Conservation (phyloP, 1,284 basidiomycete genomes). For the Malassezia japonica region DNA sequence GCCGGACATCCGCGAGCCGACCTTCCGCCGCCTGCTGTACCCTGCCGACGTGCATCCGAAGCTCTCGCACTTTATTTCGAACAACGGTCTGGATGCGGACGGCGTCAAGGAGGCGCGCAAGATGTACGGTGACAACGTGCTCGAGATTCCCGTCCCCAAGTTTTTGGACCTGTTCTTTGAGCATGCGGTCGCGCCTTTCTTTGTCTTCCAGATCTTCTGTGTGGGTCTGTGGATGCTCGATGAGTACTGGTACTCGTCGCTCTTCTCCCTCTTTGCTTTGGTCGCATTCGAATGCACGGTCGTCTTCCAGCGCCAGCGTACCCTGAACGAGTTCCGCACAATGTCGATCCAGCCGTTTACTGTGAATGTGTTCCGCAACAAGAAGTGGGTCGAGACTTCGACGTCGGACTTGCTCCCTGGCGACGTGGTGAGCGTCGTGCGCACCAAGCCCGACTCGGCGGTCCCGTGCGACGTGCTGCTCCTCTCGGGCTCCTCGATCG, state of each 20-base stretch:
- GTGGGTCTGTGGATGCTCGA: constrained; percentile 48
- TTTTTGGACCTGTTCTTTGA: constrained; percentile 46
- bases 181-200: constrained; percentile 48
- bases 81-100: constrained; percentile 51
- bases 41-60: constrained; percentile 68
- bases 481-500: constrained; percentile 36
- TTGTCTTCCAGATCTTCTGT: constrained; percentile 48
- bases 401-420: constrained; percentile 42
- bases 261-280: constrained; percentile 47
- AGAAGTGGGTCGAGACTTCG: constrained; percentile 34
- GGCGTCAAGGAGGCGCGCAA: constrained; percentile 31
- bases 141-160: constrained; percentile 43
- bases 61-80: constrained; percentile 61
- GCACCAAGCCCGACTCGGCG: constrained; percentile 46
- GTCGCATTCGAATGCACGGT: constrained; percentile 47
- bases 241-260: constrained; percentile 47
- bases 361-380: constrained; percentile 39
- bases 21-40: constrained; percentile 77
- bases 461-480: constrained; percentile 42
- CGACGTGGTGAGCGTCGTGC: constrained; percentile 43
- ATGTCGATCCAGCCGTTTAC: constrained; percentile 48
- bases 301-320: constrained; percentile 44
- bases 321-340: constrained; percentile 47
- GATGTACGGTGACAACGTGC: constrained; percentile 42
- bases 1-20: constrained; percentile 52